Conservation (phyloP, 108 stramenopile genomes). For the Tribonema minus region DNA sequence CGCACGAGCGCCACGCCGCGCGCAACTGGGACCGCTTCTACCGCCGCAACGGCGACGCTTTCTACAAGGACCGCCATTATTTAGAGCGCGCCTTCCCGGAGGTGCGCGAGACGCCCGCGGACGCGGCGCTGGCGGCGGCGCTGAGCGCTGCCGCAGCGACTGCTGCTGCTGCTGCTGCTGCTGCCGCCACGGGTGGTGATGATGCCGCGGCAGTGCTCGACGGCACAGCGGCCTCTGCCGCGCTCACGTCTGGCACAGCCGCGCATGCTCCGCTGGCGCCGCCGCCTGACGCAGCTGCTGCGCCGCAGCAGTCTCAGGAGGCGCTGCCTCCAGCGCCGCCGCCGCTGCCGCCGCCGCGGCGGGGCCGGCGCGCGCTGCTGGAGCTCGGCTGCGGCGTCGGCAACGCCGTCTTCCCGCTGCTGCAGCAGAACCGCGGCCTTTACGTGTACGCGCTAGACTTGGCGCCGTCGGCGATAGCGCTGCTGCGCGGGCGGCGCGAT, state of each 20-base stretch:
- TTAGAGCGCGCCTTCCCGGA: conserved; percentile 5
- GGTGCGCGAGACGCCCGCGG: not conserved
- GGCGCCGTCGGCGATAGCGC: conserved; percentile 4
- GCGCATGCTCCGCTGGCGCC: not conserved
- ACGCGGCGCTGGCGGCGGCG: no score
- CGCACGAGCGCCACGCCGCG: conserved; percentile 14
- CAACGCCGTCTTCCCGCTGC: conserved; percentile 53
- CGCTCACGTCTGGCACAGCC: not conserved
- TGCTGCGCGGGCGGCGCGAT: not conserved
- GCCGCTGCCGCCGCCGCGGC: not conserved
- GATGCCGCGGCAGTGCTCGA: not conserved
- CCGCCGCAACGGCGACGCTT: conserved; percentile 18
- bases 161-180: no score
- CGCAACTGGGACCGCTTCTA: conserved; percentile 43
- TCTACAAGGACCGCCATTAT: conserved; percentile 59
- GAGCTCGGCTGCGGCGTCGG: conserved; percentile 58
- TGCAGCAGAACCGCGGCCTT: conserved; percentile 33
- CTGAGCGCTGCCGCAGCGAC: no score
- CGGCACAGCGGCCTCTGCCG: not conserved
- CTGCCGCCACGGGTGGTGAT: not conserved
- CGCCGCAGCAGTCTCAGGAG: not conserved
- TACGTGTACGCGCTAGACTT: conserved; percentile 28
- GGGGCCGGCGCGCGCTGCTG: conserved; percentile 15
- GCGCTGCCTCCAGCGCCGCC: not conserved
- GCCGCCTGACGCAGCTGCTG: no score